Evolutionary conservation across 1,284 basidiomycete genomes (phyloP).

Genomic region (Wallemia hederae): DNA sequence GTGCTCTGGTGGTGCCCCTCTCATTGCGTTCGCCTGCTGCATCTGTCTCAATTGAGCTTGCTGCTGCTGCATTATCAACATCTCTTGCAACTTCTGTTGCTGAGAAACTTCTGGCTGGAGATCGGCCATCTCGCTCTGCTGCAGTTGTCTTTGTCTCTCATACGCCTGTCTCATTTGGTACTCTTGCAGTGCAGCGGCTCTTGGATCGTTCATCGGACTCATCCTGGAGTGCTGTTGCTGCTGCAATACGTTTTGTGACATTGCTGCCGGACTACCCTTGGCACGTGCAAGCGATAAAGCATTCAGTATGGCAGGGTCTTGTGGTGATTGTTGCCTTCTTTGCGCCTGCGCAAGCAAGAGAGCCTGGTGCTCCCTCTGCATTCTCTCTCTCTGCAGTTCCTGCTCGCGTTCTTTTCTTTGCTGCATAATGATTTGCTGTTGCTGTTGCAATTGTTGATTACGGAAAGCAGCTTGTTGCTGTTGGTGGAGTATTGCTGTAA

Average conservation of each 20-base stretch:
- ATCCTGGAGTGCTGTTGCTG: background rate
- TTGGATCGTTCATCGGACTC: background rate
- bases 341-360: background rate
- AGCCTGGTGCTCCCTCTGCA: background rate
- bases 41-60: background rate
- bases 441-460: background rate
- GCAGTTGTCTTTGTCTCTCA: background rate
- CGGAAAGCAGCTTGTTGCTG: background rate
- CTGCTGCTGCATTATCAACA: background rate
- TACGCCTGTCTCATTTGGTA: background rate
- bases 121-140: background rate
- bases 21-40: background rate
- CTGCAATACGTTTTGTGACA: background rate
- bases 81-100: background rate
- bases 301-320: background rate
- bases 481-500: background rate
- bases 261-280: background rate
- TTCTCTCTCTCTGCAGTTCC: background rate
- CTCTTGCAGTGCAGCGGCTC: background rate
- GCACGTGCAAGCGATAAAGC: background rate
- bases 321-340: background rate
- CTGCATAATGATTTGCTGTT: background rate
- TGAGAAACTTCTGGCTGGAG: background rate
- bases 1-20: background rate
- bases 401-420: background rate